A percentile compares a stretch with the other conserved stretches of the same genome.
phyloP scores from a whole-genome alignment of 1,139 yeast species.

The Diutina catenulata region DNA sequence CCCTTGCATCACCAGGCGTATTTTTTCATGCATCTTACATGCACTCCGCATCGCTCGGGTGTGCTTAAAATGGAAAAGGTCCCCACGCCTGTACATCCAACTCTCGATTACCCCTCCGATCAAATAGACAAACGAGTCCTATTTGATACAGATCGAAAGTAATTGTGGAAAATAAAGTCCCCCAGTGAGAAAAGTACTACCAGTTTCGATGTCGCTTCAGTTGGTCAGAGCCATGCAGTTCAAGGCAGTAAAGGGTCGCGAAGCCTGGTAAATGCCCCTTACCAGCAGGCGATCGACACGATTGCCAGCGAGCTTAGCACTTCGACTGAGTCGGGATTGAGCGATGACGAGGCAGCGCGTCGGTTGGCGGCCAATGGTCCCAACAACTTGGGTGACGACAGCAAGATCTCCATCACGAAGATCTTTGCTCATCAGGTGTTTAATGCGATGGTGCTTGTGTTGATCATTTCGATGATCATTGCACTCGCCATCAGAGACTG shows the following conservation, averaged over 20 bases:
- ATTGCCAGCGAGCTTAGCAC: slow-evolving; percentile 7
- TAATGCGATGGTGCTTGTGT: slow-evolving; percentile 73
- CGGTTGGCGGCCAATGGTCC: slow-evolving; percentile 29
- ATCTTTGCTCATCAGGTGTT: slow-evolving; percentile 61
- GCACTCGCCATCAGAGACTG: slow-evolving; percentile 69
- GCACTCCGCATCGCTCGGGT: too few species aligned
- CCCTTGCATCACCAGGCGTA: too few species aligned
- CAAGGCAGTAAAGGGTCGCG: slow-evolving; percentile 13
- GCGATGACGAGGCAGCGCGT: not conserved
- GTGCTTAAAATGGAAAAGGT: too few species aligned
- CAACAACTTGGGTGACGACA: slow-evolving; percentile 52
- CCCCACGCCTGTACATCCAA: too few species aligned
- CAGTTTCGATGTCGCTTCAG: slow-evolving; percentile 10
- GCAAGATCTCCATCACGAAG: slow-evolving; percentile 39
- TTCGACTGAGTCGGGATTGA: slow-evolving; percentile 6
- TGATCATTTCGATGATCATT: slow-evolving; percentile 62
- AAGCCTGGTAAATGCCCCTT: slow-evolving; percentile 4
- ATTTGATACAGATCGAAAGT: too few species aligned
- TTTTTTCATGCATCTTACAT: too few species aligned
- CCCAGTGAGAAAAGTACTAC: slow-evolving; percentile 5
- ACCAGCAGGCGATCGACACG: slow-evolving; percentile 8
- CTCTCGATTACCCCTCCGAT: too few species aligned
- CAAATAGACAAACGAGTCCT: too few species aligned
- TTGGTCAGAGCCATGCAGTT: slow-evolving; percentile 12
- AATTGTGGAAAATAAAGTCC: slow-evolving; percentile 9